phyloP scores from a whole-genome alignment of 2,329 filamentous ascomycete species.

The Colletotrichum paranaense region DNA sequence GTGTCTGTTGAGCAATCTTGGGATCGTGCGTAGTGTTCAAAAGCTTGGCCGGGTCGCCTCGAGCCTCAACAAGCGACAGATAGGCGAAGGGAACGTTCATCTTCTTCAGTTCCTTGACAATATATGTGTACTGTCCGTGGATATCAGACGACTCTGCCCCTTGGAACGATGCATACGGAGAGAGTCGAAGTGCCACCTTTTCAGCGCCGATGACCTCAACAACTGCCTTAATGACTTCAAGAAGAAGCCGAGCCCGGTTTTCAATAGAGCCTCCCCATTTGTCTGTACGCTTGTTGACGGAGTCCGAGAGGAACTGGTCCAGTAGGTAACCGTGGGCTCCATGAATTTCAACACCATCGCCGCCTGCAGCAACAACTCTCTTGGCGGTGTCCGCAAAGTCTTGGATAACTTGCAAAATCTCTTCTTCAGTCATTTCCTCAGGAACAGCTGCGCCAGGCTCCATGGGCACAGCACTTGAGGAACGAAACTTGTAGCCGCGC shows the following conservation, averaged over 20 bases:
- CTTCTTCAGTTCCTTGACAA: conserved; percentile 42
- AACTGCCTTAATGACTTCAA: conserved; percentile 55
- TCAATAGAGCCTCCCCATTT: conserved; percentile 61
- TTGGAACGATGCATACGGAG: conserved; percentile 43
- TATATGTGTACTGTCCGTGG: conserved; percentile 38
- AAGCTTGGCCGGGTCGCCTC: conserved; percentile 38
- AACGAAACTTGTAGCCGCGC: conserved; percentile 20
- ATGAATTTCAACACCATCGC: conserved; percentile 71
- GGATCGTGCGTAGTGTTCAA: conserved; percentile 52
- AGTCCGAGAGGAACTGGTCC: conserved; percentile 64
- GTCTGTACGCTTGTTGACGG: conserved; percentile 56
- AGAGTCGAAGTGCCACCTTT: conserved; percentile 54
- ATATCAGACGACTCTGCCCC: conserved; percentile 38
- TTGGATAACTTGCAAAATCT: conserved; percentile 70
- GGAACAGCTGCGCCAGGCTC: conserved; percentile 46
- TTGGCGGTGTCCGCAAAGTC: conserved; percentile 63
- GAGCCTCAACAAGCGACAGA: conserved; percentile 43
- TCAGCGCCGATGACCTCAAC: conserved; percentile 40
- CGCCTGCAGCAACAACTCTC: conserved; percentile 67
- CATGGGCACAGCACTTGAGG: conserved; percentile 24
- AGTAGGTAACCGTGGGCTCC: conserved; percentile 67
- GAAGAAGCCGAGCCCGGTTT: conserved; percentile 57
- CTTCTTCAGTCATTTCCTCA: conserved; percentile 69
- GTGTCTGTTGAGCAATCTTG: conserved; percentile 39
- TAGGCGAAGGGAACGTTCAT: conserved; percentile 41